Conservation (phyloP, 2,329 filamentous ascomycete genomes). For the Penicillium italicum region DNA sequence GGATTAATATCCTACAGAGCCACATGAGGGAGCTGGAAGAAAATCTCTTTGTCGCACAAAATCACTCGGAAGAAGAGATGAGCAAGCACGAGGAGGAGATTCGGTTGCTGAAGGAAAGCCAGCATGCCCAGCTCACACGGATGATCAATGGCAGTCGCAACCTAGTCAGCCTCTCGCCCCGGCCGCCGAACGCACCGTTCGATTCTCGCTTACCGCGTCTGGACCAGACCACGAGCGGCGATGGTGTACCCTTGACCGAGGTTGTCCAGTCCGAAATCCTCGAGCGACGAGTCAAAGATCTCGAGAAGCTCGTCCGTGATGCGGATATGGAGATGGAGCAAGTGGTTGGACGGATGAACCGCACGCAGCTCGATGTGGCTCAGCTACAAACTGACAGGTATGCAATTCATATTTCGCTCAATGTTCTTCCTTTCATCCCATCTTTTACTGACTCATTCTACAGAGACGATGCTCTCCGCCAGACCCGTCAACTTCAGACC, state of each 20-base stretch:
- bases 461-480: conserved; percentile 68
- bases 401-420: conserved; percentile 9
- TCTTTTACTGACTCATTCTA: conserved; percentile 21
- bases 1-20: conserved; percentile 79
- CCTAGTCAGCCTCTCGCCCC: conserved; percentile 50
- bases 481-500: conserved; percentile 66
- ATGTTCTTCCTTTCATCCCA: not conserved
- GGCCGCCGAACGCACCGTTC: conserved; percentile 60
- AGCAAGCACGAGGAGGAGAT: conserved; percentile 83
- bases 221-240: conserved; percentile 59
- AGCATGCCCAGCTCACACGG: conserved; percentile 72
- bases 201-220: conserved; percentile 57
- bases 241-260: conserved; percentile 59
- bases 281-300: conserved; percentile 72
- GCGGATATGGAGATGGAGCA: conserved; percentile 80
- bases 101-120: conserved; percentile 67
- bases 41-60: conserved; percentile 74
- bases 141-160: conserved; percentile 55
- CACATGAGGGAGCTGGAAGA: conserved; percentile 81
- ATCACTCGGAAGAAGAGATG: conserved; percentile 79
- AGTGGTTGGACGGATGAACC: conserved; percentile 77
- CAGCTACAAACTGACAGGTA: conserved; percentile 61
- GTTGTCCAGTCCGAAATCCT: conserved; percentile 71
- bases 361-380: conserved; percentile 77
- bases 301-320: conserved; percentile 74